phyloP scores from a whole-genome alignment of 2,329 filamentous ascomycete genomes.

The Penicillium digitatum region DNA sequence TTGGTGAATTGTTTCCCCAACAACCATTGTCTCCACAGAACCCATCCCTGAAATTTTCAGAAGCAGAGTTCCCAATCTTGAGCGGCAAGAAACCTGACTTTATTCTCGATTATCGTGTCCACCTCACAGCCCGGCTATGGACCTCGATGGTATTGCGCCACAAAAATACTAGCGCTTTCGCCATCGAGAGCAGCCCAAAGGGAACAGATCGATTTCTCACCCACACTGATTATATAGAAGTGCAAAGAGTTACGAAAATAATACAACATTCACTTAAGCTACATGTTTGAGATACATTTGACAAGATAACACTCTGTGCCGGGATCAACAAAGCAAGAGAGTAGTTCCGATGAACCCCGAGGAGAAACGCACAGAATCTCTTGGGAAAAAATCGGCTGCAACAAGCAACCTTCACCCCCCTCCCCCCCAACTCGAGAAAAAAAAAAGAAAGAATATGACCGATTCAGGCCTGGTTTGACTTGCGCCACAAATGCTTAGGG shows the following conservation, averaged over 20 bases:
- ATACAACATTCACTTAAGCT: background rate
- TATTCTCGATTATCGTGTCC: background rate
- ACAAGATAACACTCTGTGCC: background rate
- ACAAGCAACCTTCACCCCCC: background rate
- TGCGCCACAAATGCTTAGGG: slow-evolving; percentile 45
- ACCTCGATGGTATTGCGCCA: background rate
- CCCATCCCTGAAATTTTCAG: background rate
- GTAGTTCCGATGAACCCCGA: background rate
- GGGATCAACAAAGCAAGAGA: background rate
- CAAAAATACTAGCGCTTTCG: background rate
- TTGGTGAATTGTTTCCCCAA: too few species aligned
- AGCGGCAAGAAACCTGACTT: background rate
- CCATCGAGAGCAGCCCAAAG: too few species aligned
- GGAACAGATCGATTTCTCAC: background rate
- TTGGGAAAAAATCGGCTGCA: background rate
- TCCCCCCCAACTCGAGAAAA: background rate
- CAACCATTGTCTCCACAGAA: background rate
- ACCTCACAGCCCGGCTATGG: background rate
- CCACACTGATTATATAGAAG: background rate
- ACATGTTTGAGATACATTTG: background rate
- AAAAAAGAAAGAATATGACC: background rate
- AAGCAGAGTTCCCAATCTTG: background rate
- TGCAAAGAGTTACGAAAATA: background rate
- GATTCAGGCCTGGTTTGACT: slow-evolving; percentile 38
- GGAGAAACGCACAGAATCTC: background rate